Evolutionary conservation across 139 green algal species (phyloP), one percentile per base, ranked within the genome.

Genomic region (Pseudopediastrum boryanum): DNA sequence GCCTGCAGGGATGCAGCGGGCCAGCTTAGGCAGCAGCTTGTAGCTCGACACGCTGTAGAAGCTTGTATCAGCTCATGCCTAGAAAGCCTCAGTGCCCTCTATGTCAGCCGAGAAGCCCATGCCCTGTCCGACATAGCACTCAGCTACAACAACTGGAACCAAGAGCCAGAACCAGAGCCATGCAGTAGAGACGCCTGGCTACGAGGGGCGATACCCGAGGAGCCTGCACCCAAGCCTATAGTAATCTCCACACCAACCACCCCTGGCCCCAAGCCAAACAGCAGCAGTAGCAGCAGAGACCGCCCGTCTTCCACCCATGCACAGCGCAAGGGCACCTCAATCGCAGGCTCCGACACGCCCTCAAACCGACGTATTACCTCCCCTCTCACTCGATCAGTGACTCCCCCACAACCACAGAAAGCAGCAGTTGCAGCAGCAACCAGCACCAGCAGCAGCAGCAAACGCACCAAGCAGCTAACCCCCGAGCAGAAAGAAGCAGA

Each of bases 401-500:
- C 25, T 13, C 63, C 52, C 2, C 39, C 38, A 36, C 10, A 36
- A 78, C 46, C n/a, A 39, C 16, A n/a, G 46, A 56, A 12, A 16
- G 13, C 13, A 12, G 13, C 46, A 56, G 46, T 12, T n/a, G 16
- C 46, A 16, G 46, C 13, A n/a, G 46, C 46, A n/a, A n/a, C n/a
- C n/a, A n/a, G n/a, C n/a, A n/a, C n/a, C n/a, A n/a, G 64, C 23
- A 50, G 52, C 25, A 42, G 51, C 43, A 69, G 51, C 71, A 68
- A 39, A 33, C 23, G 64, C 23, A 36, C 25, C 33, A 39, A 72
- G 10, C 52, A 78, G 0, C 41, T 29, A 66, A 42, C 31, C 58
- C n/a, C n/a, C 38, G 4, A 92, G 68, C 78, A 88, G 72, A 52
- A 61, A 21, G 80, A 84, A 16, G n/a, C 75, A 48, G 87, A 92